Base-by-base conservation (phyloP, 441 rosid genomes). In the Codiaeum variegatum region DNA sequence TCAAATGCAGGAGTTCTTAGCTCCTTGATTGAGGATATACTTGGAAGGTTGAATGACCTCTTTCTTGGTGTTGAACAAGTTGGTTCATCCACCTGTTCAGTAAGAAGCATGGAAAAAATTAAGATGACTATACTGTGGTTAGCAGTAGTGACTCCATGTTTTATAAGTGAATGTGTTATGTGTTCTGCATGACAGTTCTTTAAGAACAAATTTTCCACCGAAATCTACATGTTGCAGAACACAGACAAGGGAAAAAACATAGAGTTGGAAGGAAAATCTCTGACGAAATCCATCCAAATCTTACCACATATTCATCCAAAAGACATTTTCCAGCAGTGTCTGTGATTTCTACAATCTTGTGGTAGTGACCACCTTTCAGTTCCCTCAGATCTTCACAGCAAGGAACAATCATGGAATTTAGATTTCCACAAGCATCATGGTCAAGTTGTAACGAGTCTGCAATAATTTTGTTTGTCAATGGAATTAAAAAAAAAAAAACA, bases 381-480 rank as follows among this genome's bases (percentile, higher is more conserved):
- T 93, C 91, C 77, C 86, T 83, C 84, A 96, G 75, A 70, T 93
- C 97, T 60, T 83, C 94, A 40, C 88, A 87, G 71, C 94, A 93
- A 51, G 97, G 97, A 66, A 73, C 76, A 56, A 93, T 86, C 89
- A 90, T 89, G 79, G 99, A 91, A 76, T 88, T 87, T 79, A 93
- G 79, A 78, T 89, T 91, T 55, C 78, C 81, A 62, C 92, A 91
- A 76, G 99, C 99, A 59, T 93, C 88, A 51, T 73, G 94, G 80
- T 96, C 99, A 56, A 91, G 97, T 85, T 90, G 86, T 75, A 96
- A 82, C 29, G 98, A 90, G 73, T 88, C 99, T 96, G 97, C 76
- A 76, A 58, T 51, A 8, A 62, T 38, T 69, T 49, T 59, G 38
- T 49, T 71, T 36, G 46, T 73, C 64, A 77, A 73, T 63, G 32